Evolutionary conservation across 495 filamentous ascomycete species (phyloP), one percentile per base, ranked within the genome.

Genomic region (Penicillium paradoxum): DNA sequence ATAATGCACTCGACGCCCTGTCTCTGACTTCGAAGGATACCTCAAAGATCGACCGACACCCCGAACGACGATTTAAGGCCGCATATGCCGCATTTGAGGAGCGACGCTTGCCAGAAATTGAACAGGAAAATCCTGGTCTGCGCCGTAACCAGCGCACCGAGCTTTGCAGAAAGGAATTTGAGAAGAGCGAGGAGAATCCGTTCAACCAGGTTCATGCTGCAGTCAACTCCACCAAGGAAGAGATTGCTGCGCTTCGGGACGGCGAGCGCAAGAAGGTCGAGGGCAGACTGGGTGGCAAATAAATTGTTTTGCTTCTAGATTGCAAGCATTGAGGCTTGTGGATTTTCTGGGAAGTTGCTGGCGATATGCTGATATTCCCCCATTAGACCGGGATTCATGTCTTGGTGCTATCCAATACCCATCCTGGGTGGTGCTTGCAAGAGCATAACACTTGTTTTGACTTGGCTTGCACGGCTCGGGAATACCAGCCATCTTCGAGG

Each of bases 151-250:
- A 95, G 82, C 85, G 86, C 68, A 79, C 86, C 40, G 87, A 93
- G 56, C 70, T 83, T 52, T 85, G 93, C 43, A 65, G 75, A 56
- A 91, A 92, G 75, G 95, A 97, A 73, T 98, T 96, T 66, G 83
- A 91, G 68, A 92, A 89, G 73, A 86, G 84, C 63, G 83, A 85
- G 4, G 93, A 97, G 66, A 97, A 97, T 65, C 93, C 93, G 34
- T 91, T 95, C 67, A 95, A 93, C 69, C 89, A 95, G 71, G 82
- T 80, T 13, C 77, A 77, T 52, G 87, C 83, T 7, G 67, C 71
- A 17, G 88, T 89, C 67, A 85, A 98, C 69, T 83, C 86, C 33
- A 81, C 80, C 22, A 86, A 81, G 73, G 88, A 91, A 9, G 93
- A 97, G 71, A 68, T 96, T 34, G 76, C 77, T 52, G 76, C 79